phyloP scores from a whole-genome alignment of 1,139 yeast species.

The Diutina mesorugosa region DNA sequence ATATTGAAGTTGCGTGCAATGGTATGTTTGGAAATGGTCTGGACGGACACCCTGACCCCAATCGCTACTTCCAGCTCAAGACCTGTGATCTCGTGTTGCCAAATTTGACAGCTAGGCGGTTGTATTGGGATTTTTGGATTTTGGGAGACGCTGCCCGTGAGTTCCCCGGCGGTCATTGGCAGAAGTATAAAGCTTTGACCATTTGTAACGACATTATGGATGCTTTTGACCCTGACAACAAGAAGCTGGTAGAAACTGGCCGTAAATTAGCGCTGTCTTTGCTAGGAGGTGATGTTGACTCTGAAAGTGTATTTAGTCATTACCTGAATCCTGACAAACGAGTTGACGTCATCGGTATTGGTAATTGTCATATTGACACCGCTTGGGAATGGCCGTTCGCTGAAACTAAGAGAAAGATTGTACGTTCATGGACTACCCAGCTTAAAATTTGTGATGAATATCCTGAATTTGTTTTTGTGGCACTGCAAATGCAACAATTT shows the following conservation, averaged over 20 bases:
- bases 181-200: constrained; percentile 72
- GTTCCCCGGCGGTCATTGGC: constrained; percentile 43
- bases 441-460: constrained; percentile 71
- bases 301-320: constrained; percentile 43
- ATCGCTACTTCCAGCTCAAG: constrained; percentile 54
- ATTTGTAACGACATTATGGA: constrained; percentile 74
- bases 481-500: constrained; percentile 93
- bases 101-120: constrained; percentile 64
- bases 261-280: constrained; percentile 52
- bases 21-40: constrained; percentile 85
- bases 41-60: constrained; percentile 51
- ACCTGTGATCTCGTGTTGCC: constrained; percentile 76
- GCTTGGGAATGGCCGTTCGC: constrained; percentile 99
- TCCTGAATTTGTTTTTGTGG: constrained; percentile 89
- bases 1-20: constrained; percentile 84
- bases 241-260: constrained; percentile 39
- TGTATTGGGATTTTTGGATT: constrained; percentile 76
- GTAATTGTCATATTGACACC: constrained; percentile 94
- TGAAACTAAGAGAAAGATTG: constrained; percentile 82
- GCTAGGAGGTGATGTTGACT: constrained; percentile 54
- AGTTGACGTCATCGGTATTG: constrained; percentile 62
- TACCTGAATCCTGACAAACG: constrained; percentile 11
- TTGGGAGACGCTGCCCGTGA: constrained; percentile 88
- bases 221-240: constrained; percentile 51
- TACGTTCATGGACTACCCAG: constrained; percentile 93